Base-by-base conservation (phyloP, 1,139 yeast genomes). In the Lodderomyces elongisporus region DNA sequence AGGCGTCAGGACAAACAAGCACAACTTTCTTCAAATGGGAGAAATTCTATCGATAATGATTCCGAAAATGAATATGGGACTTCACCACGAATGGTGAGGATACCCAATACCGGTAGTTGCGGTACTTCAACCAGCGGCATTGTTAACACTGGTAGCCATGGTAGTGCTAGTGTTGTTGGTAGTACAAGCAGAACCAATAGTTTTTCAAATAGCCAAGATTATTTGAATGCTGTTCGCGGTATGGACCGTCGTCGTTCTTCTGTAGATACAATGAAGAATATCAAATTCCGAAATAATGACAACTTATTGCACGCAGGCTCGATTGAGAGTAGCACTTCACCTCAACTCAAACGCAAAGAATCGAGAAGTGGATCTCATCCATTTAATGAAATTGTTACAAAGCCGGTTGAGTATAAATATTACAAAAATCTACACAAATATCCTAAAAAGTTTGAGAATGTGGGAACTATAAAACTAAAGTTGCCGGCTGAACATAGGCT, bases 401-500 rank as follows among this genome's bases (percentile, higher is more conserved):
- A 54, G 20, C 49, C 49, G 28, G 53, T 47, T 36, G 67, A 62
- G 34, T 67, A 43, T 44, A 56, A 51, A 35, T 68, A 65, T 45
- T 69, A 69, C 47, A 62, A 57, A 42, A 62, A 61, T 34, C 39
- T 57, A 28, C 52, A 55, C 35, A 56, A 56, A 42, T 46, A 51
- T 33, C 52, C 58, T 5, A 49, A 51, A 28, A 52, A 51, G 22
- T 63, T 54, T 42, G 68, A 60, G 31, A 58, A 62, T 38, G 67
- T 66, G 14, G 60, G 60, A 25, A 60, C 59, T 22, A 56, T 70
- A 8, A 66, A 61, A 42, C 58, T 82, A 33, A 63, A 63, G 36
- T 62, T 85, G 5, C 94, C 95, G 0, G 62, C 70, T 3, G 85
- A 78, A 37, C 58, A 63, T 18, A 65, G 70, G 32, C 62, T 85